These are phyloP conservation scores for Penicillium corylophilum DNA, from an alignment of 2,329 filamentous ascomycete genomes.

Conservation along the genomic window DNA sequence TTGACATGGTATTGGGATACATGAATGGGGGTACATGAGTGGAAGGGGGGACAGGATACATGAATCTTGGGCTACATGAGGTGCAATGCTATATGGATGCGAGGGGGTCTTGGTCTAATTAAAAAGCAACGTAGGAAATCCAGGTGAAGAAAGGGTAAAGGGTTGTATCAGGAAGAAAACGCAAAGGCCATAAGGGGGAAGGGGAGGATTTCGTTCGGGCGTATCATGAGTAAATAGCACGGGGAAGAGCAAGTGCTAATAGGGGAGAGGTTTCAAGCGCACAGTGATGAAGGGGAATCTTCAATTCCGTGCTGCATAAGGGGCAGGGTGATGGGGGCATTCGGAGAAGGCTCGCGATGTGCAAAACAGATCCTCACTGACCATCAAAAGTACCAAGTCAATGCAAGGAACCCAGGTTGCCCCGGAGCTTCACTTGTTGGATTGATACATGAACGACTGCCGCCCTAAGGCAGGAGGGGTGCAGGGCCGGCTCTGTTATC, in stretches of 20 bases:
- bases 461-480: not conserved
- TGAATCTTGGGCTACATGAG: conserved; percentile 37
- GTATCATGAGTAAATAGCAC: conserved; percentile 18
- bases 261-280: conserved; percentile 6
- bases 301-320: not conserved
- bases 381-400: conserved; percentile 2
- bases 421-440: not conserved
- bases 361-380: not conserved
- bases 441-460: not conserved
- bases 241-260: conserved; percentile 10
- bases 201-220: conserved; percentile 15
- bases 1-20: conserved; percentile 29
- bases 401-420: not conserved
- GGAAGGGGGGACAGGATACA: conserved; percentile 33
- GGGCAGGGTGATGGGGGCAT: not conserved
- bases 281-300: conserved; percentile 1
- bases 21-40: conserved; percentile 33
- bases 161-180: conserved; percentile 19
- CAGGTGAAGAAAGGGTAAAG: conserved; percentile 16
- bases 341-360: not conserved
- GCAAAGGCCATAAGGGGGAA: conserved; percentile 13
- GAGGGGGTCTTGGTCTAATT: conserved; percentile 39
- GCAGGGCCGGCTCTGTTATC: not conserved
- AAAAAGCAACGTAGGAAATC: conserved; percentile 28
- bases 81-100: conserved; percentile 31